Evolutionary conservation across 306 rosid genomes (phyloP).

Genomic region (Delonix regia): DNA sequence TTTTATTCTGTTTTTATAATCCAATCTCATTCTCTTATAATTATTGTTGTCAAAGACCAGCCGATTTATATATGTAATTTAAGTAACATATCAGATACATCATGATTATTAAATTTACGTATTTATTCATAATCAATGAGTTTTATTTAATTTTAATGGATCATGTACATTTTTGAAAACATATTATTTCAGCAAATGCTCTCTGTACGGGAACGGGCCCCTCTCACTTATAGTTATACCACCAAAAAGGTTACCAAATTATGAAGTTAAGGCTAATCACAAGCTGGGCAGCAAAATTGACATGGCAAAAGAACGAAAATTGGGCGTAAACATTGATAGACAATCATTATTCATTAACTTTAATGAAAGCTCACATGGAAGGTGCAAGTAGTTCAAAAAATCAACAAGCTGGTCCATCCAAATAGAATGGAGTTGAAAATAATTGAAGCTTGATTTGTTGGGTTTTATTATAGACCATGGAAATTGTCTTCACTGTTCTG

Average conservation of each 20-base stretch:
- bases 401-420: not conserved
- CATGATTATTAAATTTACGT: no score
- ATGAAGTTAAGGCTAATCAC: not conserved
- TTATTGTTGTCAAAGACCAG: not conserved
- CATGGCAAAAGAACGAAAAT: not conserved
- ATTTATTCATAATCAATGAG: no score
- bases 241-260: not conserved
- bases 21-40: no score
- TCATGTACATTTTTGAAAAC: no score
- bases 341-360: not conserved
- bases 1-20: no score
- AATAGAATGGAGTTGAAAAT: conserved; percentile 14
- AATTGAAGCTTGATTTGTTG: conserved; percentile 14
- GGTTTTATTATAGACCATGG: conserved; percentile 18
- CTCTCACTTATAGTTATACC: not conserved
- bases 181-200: no score
- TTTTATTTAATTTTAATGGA: no score
- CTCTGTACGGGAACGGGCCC: no score
- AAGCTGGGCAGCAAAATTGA: not conserved
- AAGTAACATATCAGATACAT: no score
- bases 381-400: not conserved
- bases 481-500: conserved; percentile 26
- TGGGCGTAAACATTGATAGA: not conserved
- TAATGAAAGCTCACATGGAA: not conserved
- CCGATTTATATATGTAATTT: not conserved